Conservation (phyloP, 352 stramenopile genomes). For the Pythium sukuiense region DNA sequence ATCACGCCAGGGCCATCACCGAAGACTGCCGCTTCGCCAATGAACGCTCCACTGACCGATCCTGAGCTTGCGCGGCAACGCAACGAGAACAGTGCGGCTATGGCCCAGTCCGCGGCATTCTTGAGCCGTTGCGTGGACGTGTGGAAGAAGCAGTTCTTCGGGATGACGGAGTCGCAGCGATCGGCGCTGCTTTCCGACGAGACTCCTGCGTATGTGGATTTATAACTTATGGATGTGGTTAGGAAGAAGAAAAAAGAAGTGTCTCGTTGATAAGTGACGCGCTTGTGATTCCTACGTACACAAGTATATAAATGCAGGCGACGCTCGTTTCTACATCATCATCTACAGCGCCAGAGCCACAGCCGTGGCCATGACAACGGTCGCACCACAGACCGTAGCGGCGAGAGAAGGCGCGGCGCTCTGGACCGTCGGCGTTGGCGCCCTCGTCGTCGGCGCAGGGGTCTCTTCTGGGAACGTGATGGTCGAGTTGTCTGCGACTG, state of each 20-base stretch:
- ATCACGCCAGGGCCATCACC: background rate
- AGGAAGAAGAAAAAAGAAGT: background rate
- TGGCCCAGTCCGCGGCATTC: conserved; percentile 26
- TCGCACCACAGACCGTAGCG: background rate
- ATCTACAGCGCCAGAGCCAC: conserved; percentile 12
- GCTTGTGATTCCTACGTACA: conserved; percentile 17
- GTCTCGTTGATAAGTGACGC: background rate
- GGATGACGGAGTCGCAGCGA: conserved; percentile 10
- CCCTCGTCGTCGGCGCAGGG: conserved; percentile 6
- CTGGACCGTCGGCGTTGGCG: background rate
- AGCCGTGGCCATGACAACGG: conserved; percentile 3
- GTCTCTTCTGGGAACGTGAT: conserved; percentile 24
- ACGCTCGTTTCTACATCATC: conserved; percentile 1
- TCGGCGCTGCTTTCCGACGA: conserved; percentile 1
- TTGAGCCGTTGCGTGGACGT: conserved; percentile 31
- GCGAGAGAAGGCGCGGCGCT: background rate
- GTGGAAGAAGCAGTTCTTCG: conserved; percentile 34
- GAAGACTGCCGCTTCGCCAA: background rate
- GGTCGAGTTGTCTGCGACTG: background rate
- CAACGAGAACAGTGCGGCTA: conserved; percentile 17
- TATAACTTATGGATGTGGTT: conserved; percentile 9
- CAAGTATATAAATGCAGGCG: conserved; percentile 10
- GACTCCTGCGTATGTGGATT: conserved; percentile 3
- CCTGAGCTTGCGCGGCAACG: conserved; percentile 9
- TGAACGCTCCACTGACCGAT: conserved; percentile 11